phyloP scores from a whole-genome alignment of 345 rosid species.

The Psidium friedrichsthalianum region DNA sequence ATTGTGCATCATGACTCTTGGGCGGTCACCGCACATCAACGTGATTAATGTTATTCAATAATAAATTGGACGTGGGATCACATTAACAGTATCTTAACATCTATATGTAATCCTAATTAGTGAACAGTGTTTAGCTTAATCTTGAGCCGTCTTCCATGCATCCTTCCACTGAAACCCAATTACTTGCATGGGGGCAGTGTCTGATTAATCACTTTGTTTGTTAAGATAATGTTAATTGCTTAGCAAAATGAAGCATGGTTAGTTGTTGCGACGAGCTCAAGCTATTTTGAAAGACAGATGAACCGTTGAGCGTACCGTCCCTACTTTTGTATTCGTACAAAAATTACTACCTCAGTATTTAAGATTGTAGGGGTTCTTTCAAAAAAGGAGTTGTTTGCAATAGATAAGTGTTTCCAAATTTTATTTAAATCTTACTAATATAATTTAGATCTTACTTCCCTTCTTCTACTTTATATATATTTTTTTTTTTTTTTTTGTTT shows the following conservation, averaged over 20 bases:
- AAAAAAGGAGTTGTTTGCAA: background rate
- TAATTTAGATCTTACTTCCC: background rate
- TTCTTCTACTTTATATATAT: background rate
- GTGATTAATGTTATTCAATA: no score
- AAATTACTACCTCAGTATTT: background rate
- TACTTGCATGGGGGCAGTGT: background rate
- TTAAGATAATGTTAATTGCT: background rate
- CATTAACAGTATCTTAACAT: no score
- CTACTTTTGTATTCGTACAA: no score
- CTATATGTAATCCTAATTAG: background rate
- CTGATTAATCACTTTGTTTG: background rate
- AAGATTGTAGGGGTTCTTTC: background rate
- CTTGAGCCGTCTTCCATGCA: background rate
- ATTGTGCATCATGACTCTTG: no score
- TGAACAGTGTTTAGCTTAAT: background rate
- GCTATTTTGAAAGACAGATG: background rate
- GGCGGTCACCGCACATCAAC: no score
- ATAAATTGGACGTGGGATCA: no score
- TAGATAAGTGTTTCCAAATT: background rate
- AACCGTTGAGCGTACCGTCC: no score
- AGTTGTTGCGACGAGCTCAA: background rate
- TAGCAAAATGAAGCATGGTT: background rate
- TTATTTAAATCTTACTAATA: background rate
- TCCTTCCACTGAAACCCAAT: background rate
- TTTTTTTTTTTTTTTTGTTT: no score